These are phyloP conservation scores for Eucalyptus curtisii DNA, from an alignment of 345 rosid species.

Conservation along the genomic window DNA sequence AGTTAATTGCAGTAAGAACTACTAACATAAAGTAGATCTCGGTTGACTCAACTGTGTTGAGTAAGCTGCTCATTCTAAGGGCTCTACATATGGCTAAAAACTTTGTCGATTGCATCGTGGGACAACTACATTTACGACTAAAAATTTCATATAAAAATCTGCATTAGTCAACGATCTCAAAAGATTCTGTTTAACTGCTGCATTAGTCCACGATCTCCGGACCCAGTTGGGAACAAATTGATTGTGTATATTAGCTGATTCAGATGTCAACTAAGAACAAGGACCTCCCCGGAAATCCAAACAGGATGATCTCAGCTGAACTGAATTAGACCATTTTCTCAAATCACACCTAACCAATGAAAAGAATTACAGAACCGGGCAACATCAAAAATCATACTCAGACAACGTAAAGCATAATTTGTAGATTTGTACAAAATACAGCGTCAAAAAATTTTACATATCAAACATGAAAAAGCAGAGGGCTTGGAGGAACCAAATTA, in stretches of 20 bases:
- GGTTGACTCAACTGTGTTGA: neutral
- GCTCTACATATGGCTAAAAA: neutral
- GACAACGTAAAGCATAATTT: too few species aligned
- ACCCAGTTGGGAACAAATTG: too few species aligned
- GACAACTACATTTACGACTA: neutral
- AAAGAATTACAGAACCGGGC: too few species aligned
- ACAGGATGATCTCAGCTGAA: neutral
- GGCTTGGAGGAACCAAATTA: too few species aligned
- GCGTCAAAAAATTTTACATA: too few species aligned
- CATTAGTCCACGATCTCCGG: neutral
- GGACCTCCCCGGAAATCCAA: neutral
- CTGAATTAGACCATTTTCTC: neutral
- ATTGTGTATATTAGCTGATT: too few species aligned
- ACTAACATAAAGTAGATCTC: slow-evolving; percentile 2
- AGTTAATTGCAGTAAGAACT: slow-evolving; percentile 87
- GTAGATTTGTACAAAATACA: too few species aligned
- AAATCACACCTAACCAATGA: too few species aligned
- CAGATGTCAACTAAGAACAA: neutral
- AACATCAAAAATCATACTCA: too few species aligned
- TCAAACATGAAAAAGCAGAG: neutral
- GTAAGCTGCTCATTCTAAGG: neutral
- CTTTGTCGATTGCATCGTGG: neutral
- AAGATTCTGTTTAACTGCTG: neutral
- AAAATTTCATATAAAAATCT: too few species aligned
- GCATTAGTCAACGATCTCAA: neutral